phyloP scores from a whole-genome alignment of 108 stramenopile species.

The Cyclotella sp. region DNA sequence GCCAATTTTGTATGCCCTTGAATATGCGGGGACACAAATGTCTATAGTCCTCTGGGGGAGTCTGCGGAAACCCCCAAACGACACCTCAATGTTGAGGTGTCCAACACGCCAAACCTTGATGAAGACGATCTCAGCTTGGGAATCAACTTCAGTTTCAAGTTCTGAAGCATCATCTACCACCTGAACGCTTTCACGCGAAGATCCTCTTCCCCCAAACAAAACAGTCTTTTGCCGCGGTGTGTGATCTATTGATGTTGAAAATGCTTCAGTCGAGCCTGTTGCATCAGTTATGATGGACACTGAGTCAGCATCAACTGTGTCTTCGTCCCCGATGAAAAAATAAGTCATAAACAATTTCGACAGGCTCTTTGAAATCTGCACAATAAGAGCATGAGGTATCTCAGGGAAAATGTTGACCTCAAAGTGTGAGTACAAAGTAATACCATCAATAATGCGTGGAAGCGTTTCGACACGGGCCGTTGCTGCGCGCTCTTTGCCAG shows the following conservation, averaged over 20 bases:
- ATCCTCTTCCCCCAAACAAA: slow-evolving; percentile 50
- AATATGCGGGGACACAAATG: slow-evolving; percentile 52
- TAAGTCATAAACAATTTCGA: slow-evolving; percentile 51
- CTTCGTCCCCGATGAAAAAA: slow-evolving; percentile 48
- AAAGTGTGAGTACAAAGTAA: slow-evolving; percentile 53
- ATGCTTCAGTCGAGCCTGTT: slow-evolving; percentile 26
- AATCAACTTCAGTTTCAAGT: slow-evolving; percentile 1
- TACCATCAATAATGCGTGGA: slow-evolving; percentile 51
- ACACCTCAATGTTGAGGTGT: slow-evolving; percentile 46
- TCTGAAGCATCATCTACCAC: slow-evolving; percentile 3
- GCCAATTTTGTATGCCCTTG: slow-evolving; percentile 55
- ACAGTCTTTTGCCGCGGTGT: slow-evolving; percentile 33
- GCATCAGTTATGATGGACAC: slow-evolving; percentile 30
- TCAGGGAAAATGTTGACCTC: slow-evolving; percentile 61
- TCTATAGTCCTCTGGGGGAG: slow-evolving; percentile 37
- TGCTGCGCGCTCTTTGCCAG: slow-evolving; percentile 58
- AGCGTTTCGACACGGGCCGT: slow-evolving; percentile 49
- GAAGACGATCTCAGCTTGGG: slow-evolving; percentile 38
- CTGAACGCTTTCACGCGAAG: slow-evolving; percentile 9
- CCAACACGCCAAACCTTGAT: slow-evolving; percentile 62
- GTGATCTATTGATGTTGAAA: slow-evolving; percentile 24
- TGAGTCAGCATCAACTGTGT: slow-evolving; percentile 27
- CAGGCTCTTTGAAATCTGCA: slow-evolving; percentile 55
- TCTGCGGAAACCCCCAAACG: slow-evolving; percentile 49
- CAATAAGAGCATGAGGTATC: slow-evolving; percentile 40